phyloP scores from a whole-genome alignment of 208 protist genomes.

The Lotmaria passim region DNA sequence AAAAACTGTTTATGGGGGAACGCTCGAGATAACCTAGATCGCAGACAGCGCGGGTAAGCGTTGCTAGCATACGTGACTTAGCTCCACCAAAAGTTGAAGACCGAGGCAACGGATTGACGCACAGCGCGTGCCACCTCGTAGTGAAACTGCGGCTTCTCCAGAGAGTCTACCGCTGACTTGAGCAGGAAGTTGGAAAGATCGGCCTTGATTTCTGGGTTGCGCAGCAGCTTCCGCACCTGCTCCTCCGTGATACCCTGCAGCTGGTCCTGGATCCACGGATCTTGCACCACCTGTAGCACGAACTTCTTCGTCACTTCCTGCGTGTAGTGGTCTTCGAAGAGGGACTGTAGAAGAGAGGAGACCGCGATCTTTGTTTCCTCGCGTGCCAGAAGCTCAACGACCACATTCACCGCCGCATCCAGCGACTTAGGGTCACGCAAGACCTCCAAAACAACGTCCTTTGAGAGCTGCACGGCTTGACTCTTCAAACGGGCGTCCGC shows the following conservation, averaged over 20 bases:
- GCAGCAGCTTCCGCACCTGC: constrained; percentile 66
- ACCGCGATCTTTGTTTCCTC: constrained; percentile 85
- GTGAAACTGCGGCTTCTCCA: constrained; percentile 70
- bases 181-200: constrained; percentile 68
- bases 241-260: constrained; percentile 80
- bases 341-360: constrained; percentile 76
- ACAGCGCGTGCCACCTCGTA: constrained; percentile 65
- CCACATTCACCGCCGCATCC: constrained; percentile 63
- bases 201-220: constrained; percentile 53
- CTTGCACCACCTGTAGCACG: constrained; percentile 78
- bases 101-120: constrained; percentile 41
- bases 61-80: too few relatives aligned
- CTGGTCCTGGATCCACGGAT: constrained; percentile 88
- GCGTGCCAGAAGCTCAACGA: constrained; percentile 62
- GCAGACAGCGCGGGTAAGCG: too few relatives aligned
- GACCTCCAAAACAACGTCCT: constrained; percentile 80
- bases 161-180: constrained; percentile 48
- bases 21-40: too few relatives aligned
- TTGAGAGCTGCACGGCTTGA: constrained; percentile 78
- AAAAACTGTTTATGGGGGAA: background rate
- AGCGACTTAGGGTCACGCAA: constrained; percentile 75
- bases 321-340: constrained; percentile 93
- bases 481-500: constrained; percentile 64
- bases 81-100: constrained; percentile 63
- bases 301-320: constrained; percentile 93